A percentile compares a stretch with the other conserved stretches of the same genome.
These are phyloP conservation scores for Phytopythium chamaehyphon DNA, from an alignment of 352 stramenopile species.

Conservation along the genomic window DNA sequence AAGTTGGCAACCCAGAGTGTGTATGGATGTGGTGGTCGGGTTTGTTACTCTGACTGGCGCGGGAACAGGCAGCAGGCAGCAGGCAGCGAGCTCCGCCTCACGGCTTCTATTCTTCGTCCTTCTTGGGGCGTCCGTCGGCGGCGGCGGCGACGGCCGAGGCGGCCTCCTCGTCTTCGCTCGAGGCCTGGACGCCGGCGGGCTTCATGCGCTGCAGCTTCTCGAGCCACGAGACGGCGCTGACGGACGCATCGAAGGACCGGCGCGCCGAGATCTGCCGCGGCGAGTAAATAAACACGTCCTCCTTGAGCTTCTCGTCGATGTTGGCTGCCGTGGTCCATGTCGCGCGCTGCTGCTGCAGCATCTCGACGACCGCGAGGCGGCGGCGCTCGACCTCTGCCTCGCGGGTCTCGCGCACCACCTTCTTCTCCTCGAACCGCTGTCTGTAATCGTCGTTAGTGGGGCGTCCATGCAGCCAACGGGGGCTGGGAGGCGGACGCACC, in stretches of 20 bases:
- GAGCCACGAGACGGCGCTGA: conserved; percentile 79
- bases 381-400: conserved; percentile 59
- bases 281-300: conserved; percentile 85
- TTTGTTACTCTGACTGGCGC: conserved; percentile 1
- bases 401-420: conserved; percentile 58
- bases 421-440: conserved; percentile 79
- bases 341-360: conserved; percentile 53
- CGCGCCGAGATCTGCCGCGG: conserved; percentile 62
- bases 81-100: not conserved
- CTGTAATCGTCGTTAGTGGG: too few species aligned
- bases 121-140: conserved; percentile 10
- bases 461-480: too few species aligned
- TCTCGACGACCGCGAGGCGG: conserved; percentile 59
- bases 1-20: too few species aligned
- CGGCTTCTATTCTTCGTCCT: conserved; percentile 3
- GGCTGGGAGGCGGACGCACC: conserved; percentile 33
- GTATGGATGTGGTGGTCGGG: not conserved
- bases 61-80: not conserved
- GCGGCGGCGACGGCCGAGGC: conserved; percentile 19
- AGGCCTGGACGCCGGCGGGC: conserved; percentile 45
- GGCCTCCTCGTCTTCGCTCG: conserved; percentile 22
- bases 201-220: conserved; percentile 88
- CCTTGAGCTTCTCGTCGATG: conserved; percentile 73
- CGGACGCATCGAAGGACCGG: conserved; percentile 65
- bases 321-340: conserved; percentile 75